A percentile compares a stretch with the other conserved stretches of the same genome.
phyloP scores from a whole-genome alignment of 2,329 filamentous ascomycete genomes.

The Claviceps sp. region DNA sequence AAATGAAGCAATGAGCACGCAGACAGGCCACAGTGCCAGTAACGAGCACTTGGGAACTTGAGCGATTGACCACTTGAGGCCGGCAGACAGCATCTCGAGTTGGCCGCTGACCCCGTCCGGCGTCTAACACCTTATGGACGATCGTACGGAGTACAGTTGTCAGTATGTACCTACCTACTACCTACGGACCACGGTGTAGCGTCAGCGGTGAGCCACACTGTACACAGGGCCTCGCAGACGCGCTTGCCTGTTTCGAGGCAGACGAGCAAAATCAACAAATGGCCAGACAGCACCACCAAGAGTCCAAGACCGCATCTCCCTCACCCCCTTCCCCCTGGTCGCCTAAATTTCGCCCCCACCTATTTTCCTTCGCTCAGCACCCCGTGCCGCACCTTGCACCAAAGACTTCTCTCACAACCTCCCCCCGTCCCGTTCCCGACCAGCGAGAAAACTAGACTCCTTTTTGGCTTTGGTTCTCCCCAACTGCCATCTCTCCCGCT shows the following conservation, averaged over 20 bases:
- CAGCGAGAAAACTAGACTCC: constrained; percentile 7
- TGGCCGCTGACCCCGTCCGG: too few species aligned
- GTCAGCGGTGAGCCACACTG: constrained; percentile 4
- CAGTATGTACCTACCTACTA: too few species aligned
- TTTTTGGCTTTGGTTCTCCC: constrained; percentile 12
- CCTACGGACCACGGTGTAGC: not conserved
- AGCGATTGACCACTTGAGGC: not conserved
- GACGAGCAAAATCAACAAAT: constrained; percentile 27
- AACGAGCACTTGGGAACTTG: not conserved
- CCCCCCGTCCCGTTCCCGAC: constrained; percentile 8
- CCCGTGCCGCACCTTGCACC: constrained; percentile 11
- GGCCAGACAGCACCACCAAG: constrained; percentile 10
- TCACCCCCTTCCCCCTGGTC: constrained; percentile 17
- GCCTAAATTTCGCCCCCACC: constrained; percentile 36
- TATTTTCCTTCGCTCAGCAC: constrained; percentile 22
- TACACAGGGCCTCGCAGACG: constrained; percentile 8
- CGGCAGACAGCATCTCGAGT: not conserved
- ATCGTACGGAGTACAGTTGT: too few species aligned
- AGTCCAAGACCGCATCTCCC: constrained; percentile 11
- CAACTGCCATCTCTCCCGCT: constrained; percentile 9
- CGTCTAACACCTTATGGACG: too few species aligned
- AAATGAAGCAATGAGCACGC: constrained; percentile 4
- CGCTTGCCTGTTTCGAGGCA: constrained; percentile 23
- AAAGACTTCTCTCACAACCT: constrained; percentile 15
- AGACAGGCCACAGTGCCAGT: constrained; percentile 3